Conservation (phyloP, 352 stramenopile species). For the Saprolegnia diclina region DNA sequence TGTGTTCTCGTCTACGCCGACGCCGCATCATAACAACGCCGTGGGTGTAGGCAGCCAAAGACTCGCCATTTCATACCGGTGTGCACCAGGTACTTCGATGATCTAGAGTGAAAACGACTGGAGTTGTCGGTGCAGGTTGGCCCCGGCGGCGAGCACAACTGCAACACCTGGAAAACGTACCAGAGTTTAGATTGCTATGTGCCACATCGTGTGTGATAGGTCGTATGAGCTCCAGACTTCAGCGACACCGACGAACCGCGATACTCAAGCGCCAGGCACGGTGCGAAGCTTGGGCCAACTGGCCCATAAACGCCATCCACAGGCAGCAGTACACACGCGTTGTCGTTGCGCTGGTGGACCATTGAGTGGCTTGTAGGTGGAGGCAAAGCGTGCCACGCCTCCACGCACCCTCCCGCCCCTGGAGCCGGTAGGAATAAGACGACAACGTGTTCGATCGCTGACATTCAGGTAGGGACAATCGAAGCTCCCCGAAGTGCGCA, state of each 20-base stretch:
- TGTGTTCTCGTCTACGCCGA: constrained; percentile 11
- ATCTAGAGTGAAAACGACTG: background rate
- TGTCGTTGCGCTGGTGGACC: background rate
- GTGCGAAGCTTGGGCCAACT: constrained; percentile 37
- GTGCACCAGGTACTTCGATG: constrained; percentile 47
- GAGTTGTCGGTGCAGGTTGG: constrained; percentile 35
- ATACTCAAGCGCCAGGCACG: constrained; percentile 41
- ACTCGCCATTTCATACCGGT: constrained; percentile 54
- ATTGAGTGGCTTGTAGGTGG: constrained; percentile 31
- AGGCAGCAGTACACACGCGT: constrained; percentile 39
- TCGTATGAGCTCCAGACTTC: constrained; percentile 56
- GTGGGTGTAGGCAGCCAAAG: constrained; percentile 34
- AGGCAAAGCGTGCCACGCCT: constrained; percentile 13
- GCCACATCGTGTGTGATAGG: constrained; percentile 31
- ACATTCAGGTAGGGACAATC: constrained; percentile 38
- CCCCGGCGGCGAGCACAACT: constrained; percentile 38
- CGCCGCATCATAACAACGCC: background rate
- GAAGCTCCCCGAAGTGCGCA: constrained; percentile 32
- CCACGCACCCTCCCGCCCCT: constrained; percentile 26
- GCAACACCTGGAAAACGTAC: constrained; percentile 67
- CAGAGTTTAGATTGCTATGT: no score
- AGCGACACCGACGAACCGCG: constrained; percentile 43
- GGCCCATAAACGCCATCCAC: constrained; percentile 58
- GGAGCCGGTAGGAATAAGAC: constrained; percentile 6
- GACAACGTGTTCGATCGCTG: constrained; percentile 30